Evolutionary conservation across 257 asterid genomes (phyloP).

Genomic region (Nicotiana obtusifolia): DNA sequence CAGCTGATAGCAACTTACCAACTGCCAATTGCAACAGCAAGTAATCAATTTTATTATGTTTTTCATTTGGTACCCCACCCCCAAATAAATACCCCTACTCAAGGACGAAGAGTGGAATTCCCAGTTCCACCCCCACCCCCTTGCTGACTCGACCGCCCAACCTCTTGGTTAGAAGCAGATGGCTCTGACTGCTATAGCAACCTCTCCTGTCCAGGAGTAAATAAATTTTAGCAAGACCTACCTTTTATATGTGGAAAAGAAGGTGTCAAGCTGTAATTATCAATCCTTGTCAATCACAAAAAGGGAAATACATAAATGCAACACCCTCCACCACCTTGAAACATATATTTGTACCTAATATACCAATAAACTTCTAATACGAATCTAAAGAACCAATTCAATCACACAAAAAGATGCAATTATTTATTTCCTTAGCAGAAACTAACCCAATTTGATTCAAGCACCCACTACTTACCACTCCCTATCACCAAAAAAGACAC

Average conservation of each 20-base stretch:
- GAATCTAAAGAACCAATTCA: background rate
- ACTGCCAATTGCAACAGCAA: background rate
- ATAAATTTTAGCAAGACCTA: background rate
- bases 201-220: background rate
- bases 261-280: background rate
- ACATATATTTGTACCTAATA: background rate
- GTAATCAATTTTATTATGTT: background rate
- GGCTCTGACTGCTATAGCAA: background rate
- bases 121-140: background rate
- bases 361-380: background rate
- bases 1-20: background rate
- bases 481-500: background rate
- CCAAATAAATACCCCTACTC: background rate
- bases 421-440: background rate
- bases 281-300: background rate
- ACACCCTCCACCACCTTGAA: background rate
- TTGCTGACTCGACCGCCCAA: background rate
- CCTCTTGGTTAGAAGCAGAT: background rate
- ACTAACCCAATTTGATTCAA: background rate
- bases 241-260: background rate
- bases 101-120: background rate
- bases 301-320: background rate
- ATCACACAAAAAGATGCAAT: background rate
- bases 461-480: background rate
- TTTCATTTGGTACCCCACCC: background rate